Conservation (phyloP, 2,329 filamentous ascomycete species). For the Zasmidium cellare region DNA sequence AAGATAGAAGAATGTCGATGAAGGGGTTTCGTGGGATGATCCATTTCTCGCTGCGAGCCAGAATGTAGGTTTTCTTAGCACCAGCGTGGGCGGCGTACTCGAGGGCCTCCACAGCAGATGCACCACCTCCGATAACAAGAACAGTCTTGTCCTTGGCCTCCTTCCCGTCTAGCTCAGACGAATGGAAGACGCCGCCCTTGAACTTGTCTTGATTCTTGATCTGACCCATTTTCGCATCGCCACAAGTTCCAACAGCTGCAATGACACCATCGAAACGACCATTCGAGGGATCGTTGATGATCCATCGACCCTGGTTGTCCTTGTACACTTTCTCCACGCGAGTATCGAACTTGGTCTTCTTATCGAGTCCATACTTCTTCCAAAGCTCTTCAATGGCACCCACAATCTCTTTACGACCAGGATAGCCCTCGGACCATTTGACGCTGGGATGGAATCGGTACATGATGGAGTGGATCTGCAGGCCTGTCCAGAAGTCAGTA, state of each 20-base stretch:
- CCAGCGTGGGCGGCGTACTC: conserved; percentile 71
- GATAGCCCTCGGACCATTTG: conserved; percentile 73
- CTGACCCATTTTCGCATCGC: conserved; percentile 71
- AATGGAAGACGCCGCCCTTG: conserved; percentile 72
- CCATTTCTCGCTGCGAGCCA: conserved; percentile 56
- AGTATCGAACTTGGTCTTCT: conserved; percentile 70
- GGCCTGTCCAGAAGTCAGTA: conserved; percentile 53
- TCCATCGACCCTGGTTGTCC: conserved; percentile 69
- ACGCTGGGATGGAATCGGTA: conserved; percentile 84
- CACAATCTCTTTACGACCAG: conserved; percentile 72
- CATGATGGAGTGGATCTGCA: conserved; percentile 85
- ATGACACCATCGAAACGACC: conserved; percentile 79
- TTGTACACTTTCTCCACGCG: conserved; percentile 69
- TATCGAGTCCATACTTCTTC: conserved; percentile 71
- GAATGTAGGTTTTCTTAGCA: conserved; percentile 68
- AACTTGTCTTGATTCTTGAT: conserved; percentile 72
- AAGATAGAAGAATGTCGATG: conserved; percentile 69
- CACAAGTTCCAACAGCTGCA: conserved; percentile 76
- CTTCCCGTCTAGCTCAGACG: conserved; percentile 71
- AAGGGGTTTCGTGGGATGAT: conserved; percentile 68
- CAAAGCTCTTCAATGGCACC: conserved; percentile 70
- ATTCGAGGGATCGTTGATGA: conserved; percentile 70
- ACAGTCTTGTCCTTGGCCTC: conserved; percentile 73
- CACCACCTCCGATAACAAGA: conserved; percentile 74
- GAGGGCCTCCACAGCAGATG: conserved; percentile 77